Base-by-base conservation (phyloP, 176 grass and related monocot species). In the Hordeum marinum region DNA sequence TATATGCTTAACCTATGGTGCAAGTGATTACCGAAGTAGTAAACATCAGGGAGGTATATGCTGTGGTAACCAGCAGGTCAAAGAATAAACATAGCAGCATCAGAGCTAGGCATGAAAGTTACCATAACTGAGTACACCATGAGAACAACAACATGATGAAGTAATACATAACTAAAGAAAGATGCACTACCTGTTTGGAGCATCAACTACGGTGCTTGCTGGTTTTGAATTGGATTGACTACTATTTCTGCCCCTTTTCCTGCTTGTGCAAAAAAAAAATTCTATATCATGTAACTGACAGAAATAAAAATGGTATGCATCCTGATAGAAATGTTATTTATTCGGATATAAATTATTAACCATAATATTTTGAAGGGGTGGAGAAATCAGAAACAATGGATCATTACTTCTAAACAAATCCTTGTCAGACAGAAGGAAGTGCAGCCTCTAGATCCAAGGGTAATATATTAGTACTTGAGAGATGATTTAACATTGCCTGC, bases 181-280 rank as follows among this genome's bases (percentile, higher is more conserved):
- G 37, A 1, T 31, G 6, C 6, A 35, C 18, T 94, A 99, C 96
- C 91, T 86, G 84, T 94, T 92, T 17, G 65, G 78, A 82, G 85
- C 75, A 74, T 75, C 86, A 42, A 79, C 36, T 17, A 71, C 79
- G 43, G 65, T 62, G 75, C 35, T 83, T 64, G 85, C 77, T 83
- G 87, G 65, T 61, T 85, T 80, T 69, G 81, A 42, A 80, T 77
- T 46, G 39, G 84, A 69, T 78, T 90, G 86, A 70, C 48, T 86
- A 11, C 43, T 85, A 72, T 77, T 52, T 39, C 78, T 86, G 74
- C 88, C 68, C 55, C 88, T 84, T 90, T 77, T 96, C 75, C 96
- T 99, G 84, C 81, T 87, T 72, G 85, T 50, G 63, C 21, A 69
- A 77, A 70, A 85, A 69, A 69, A 77, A 63, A 75, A 40, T 67